Percentiles rank a stretch among this genome's conserved stretches.
These are phyloP conservation scores for Apiospora aurea DNA, from an alignment of 2,329 filamentous ascomycete genomes.

Conservation along the genomic window DNA sequence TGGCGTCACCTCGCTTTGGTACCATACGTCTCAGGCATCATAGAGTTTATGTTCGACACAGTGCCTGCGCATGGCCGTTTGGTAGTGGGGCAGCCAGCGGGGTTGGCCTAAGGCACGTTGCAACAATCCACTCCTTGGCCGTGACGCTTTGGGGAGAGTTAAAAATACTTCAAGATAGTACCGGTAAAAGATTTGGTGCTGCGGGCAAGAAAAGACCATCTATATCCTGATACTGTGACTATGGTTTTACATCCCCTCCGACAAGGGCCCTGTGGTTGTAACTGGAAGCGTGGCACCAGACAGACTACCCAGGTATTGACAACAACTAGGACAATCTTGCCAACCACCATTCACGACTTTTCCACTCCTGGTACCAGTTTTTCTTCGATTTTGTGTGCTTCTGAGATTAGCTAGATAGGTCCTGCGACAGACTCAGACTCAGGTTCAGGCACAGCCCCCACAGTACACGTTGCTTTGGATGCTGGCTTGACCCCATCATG, in stretches of 20 bases:
- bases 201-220: neutral
- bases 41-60: neutral
- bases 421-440: neutral
- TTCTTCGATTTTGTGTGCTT: neutral
- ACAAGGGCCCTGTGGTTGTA: neutral
- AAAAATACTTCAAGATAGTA: neutral
- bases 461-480: neutral
- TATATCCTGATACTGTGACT: conserved; percentile 1
- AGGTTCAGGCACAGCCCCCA: neutral
- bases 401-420: neutral
- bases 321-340: too few relatives aligned
- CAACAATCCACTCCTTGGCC: neutral
- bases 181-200: neutral
- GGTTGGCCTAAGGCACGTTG: neutral
- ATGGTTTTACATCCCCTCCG: neutral
- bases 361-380: too few relatives aligned
- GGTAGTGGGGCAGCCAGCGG: neutral
- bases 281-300: too few relatives aligned
- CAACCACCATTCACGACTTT: too few relatives aligned
- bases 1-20: neutral
- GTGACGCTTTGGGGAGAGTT: neutral
- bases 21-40: neutral
- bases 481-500: neutral
- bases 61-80: neutral
- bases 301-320: too few relatives aligned